phyloP scores from a whole-genome alignment of 192 early-diverging fungal genomes.

The Radiomyces spectabilis region DNA sequence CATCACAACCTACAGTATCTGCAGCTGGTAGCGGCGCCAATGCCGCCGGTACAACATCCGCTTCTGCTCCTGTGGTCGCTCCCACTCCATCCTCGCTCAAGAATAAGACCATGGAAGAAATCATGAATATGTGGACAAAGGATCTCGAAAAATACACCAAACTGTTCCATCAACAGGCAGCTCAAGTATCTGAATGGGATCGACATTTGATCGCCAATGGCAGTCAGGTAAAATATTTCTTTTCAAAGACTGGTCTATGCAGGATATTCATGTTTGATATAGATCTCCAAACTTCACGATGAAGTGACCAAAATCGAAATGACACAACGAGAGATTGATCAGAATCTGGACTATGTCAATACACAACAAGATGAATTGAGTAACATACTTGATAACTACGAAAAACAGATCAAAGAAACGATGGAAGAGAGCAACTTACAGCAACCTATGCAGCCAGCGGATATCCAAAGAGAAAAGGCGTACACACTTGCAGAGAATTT shows the following conservation, averaged over 20 bases:
- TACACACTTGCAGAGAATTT: slow-evolving; percentile 79
- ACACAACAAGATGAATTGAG: slow-evolving; percentile 76
- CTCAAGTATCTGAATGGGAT: slow-evolving; percentile 80
- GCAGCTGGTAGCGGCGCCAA: slow-evolving; percentile 13
- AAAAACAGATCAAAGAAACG: slow-evolving; percentile 50
- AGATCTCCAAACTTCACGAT: slow-evolving; percentile 71
- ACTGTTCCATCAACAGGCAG: slow-evolving; percentile 80
- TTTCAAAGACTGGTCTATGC: neutral
- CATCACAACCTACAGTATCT: slow-evolving; percentile 25
- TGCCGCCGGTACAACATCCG: slow-evolving; percentile 12
- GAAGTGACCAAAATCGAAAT: slow-evolving; percentile 63
- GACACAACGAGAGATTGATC: slow-evolving; percentile 73
- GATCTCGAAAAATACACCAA: slow-evolving; percentile 69
- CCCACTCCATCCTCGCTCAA: slow-evolving; percentile 54
- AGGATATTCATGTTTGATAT: too few relatives aligned
- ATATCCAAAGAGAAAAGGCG: slow-evolving; percentile 79
- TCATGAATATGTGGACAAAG: slow-evolving; percentile 80
- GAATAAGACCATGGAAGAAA: slow-evolving; percentile 84
- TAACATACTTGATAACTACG: slow-evolving; percentile 67
- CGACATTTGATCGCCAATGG: slow-evolving; percentile 75
- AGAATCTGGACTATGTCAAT: slow-evolving; percentile 82
- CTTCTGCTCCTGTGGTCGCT: slow-evolving; percentile 33
- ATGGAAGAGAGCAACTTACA: slow-evolving; percentile 34
- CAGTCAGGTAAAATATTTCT: slow-evolving; percentile 43
- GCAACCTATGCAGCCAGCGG: slow-evolving; percentile 51